phyloP scores from a whole-genome alignment of 306 rosid genomes.

The Begonia fuchsioides region DNA sequence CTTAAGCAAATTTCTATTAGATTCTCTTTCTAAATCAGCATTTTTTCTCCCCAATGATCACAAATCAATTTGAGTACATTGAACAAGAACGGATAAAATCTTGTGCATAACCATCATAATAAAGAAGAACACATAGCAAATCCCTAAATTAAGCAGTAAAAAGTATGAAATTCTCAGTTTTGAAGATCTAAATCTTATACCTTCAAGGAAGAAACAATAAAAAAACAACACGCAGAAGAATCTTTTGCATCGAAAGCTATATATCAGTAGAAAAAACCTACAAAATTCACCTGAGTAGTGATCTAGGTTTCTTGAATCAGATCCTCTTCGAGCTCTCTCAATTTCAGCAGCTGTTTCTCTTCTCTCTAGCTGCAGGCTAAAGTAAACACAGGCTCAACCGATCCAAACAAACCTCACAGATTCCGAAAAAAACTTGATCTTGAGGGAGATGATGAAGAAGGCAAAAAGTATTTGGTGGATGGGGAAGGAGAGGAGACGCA shows the following conservation, averaged over 20 bases:
- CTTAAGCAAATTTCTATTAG: too few relatives aligned
- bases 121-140: background rate
- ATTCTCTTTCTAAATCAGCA: too few relatives aligned
- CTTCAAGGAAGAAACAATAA: background rate
- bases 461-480: slow-evolving; percentile 57
- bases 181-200: too few relatives aligned
- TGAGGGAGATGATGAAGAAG: slow-evolving; percentile 11
- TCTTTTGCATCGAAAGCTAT: too few relatives aligned
- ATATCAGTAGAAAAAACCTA: background rate
- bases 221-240: background rate
- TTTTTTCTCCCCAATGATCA: too few relatives aligned
- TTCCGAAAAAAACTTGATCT: background rate
- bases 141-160: slow-evolving; percentile 10
- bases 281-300: slow-evolving; percentile 5
- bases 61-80: too few relatives aligned
- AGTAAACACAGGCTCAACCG: too few relatives aligned
- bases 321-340: background rate
- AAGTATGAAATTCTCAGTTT: background rate
- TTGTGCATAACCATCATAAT: background rate
- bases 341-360: background rate
- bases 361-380: background rate
- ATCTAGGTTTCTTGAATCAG: slow-evolving; percentile 12
- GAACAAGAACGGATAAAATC: too few relatives aligned
- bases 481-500: slow-evolving; percentile 77
- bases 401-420: too few relatives aligned